Evolutionary conservation across 139 green algal genomes (phyloP), one percentile per base, ranked within the genome.

Genomic region (Trebouxia sp.): DNA sequence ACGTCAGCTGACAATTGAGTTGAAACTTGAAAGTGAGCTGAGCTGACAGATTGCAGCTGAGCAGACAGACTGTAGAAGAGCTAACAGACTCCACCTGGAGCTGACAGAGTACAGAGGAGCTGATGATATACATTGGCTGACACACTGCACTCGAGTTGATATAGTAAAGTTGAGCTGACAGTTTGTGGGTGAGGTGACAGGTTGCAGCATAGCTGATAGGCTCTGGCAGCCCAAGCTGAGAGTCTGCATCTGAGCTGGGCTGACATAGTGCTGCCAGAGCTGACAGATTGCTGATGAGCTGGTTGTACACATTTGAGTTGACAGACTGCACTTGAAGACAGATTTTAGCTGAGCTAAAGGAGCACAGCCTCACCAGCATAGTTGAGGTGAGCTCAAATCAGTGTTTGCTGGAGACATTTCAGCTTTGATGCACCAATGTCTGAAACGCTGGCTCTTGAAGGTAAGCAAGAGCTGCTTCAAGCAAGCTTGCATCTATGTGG

Each of bases 251-350:
- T 43, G 58, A 69, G 58, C 58, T 69, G 58, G 9, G 58, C 58
- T 69, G 58, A 69, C 58, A 69, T 24, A 24, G 5, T 69, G 58
- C 58, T 26, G 58, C 58, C 58, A 42, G 55, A 69, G 58, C 58
- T 69, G 58, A 69, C 58, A 69, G 58, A 69, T 69, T 42, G 30
- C 30, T 42, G 58, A 42, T 42, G 58, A 69, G 58, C 58, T 69
- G 58, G 6, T 69, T 69, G 30, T 43, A 69, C 58, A 69, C 30
- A 43, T 24, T 22, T 43, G 58, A 43, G 58, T 22, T 69, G 58
- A 69, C 58, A 69, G 58, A 69, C 55, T 66, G 55, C 55, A 66
- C 55, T 66, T 66, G 55, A 66, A 38, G 55, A 39, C 55, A 66
- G 55, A 66, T 69, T 69, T 28, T 43, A 69, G 58, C 58, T 43